Conservation (phyloP, 805 yeast genomes). For the Cyberlindnera galapagoensis region DNA sequence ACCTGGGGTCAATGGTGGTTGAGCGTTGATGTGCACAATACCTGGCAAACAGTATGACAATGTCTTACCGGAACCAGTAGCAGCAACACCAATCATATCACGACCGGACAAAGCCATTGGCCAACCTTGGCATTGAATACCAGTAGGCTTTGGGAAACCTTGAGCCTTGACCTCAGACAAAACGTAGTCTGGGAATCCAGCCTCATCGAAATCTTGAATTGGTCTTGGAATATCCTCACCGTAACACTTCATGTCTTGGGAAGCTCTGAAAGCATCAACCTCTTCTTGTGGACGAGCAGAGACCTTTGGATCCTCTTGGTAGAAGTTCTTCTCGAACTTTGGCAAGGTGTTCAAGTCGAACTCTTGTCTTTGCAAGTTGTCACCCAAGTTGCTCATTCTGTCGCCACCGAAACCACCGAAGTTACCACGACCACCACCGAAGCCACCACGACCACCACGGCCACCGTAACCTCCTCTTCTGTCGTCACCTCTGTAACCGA, state of each 20-base stretch:
- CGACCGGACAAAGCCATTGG: conserved; percentile 99
- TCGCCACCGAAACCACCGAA: conserved; percentile 34
- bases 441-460: conserved; percentile 21
- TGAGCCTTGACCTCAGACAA: conserved; percentile 80
- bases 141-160: conserved; percentile 93
- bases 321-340: conserved; percentile 91
- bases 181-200: conserved; percentile 95
- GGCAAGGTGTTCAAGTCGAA: conserved; percentile 79
- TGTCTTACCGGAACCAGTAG: conserved; percentile 99
- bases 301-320: conserved; percentile 78
- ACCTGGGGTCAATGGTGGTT: conserved; percentile 86
- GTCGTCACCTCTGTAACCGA: conserved; percentile 22
- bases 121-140: conserved; percentile 99
- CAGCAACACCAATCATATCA: conserved; percentile 98
- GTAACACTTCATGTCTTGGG: conserved; percentile 75
- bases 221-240: conserved; percentile 94
- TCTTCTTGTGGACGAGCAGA: conserved; percentile 69
- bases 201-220: conserved; percentile 87
- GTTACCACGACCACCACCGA: conserved; percentile 32
- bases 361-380: conserved; percentile 60
- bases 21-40: conserved; percentile 97
- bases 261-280: conserved; percentile 67
- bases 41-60: conserved; percentile 95
- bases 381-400: conserved; percentile 42
- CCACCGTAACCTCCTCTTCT: conserved; percentile 23